Conservation (phyloP, 2,329 filamentous ascomycete genomes). For the Apiospora pterosperma region DNA sequence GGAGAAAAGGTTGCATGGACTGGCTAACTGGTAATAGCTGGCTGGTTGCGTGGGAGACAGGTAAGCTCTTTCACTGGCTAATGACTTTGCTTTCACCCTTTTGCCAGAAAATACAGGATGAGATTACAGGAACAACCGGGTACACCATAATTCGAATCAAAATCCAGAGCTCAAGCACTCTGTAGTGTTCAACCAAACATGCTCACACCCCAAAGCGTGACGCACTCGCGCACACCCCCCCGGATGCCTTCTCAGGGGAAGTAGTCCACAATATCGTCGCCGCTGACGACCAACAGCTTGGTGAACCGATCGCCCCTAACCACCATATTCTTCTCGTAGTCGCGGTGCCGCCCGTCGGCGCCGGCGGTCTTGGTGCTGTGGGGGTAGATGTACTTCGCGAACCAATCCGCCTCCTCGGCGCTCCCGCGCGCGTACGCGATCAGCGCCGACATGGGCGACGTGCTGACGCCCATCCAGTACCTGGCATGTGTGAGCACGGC, state of each 20-base stretch:
- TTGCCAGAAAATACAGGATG: no score
- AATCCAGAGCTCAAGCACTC: no score
- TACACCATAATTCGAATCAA: no score
- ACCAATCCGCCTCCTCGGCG: neutral
- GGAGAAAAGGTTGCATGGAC: no score
- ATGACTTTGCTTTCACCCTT: no score
- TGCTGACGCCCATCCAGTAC: constrained; percentile 9
- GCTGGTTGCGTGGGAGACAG: no score
- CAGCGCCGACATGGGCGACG: neutral
- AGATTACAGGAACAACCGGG: no score
- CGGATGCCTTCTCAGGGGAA: neutral
- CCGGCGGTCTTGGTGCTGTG: neutral
- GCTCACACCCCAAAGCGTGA: no score
- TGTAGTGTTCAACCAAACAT: no score
- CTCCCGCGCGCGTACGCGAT: neutral
- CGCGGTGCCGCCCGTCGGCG: neutral
- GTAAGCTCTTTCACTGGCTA: no score
- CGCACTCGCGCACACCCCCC: no score
- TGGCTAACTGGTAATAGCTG: no score
- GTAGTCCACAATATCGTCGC: neutral
- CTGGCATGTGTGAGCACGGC: neutral
- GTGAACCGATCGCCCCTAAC: neutral
- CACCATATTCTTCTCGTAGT: neutral
- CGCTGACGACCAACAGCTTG: neutral
- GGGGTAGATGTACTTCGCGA: neutral